Evolutionary conservation across 2,329 filamentous ascomycete genomes (phyloP).

Genomic region (Ustulina deusta): DNA sequence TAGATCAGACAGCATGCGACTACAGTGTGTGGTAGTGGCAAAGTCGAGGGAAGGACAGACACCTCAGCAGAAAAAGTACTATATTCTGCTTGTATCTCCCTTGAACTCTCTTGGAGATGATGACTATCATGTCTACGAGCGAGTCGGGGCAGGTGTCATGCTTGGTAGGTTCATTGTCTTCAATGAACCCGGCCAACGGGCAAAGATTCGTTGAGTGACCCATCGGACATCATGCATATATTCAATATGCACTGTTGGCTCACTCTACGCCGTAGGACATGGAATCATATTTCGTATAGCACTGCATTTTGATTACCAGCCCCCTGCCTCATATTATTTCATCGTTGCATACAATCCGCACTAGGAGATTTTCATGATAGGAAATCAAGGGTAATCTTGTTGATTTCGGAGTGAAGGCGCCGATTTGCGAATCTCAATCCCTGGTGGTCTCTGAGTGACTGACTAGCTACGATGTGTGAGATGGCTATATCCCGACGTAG

Average conservation of each 20-base stretch:
- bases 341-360: no score
- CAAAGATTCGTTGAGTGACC: not conserved
- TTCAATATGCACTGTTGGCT: not conserved
- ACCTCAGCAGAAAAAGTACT: constrained; percentile 15
- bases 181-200: not conserved
- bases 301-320: not conserved
- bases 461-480: no score
- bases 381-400: no score
- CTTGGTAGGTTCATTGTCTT: constrained; percentile 23
- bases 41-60: constrained; percentile 13
- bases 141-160: constrained; percentile 31
- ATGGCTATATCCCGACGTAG: no score
- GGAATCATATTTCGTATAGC: not conserved
- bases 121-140: constrained; percentile 9
- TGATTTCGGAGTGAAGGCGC: no score
- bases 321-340: not conserved
- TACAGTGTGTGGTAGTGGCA: constrained; percentile 28
- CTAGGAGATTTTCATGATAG: no score
- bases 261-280: not conserved
- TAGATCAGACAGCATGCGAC: not conserved
- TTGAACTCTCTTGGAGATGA: not conserved
- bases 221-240: not conserved
- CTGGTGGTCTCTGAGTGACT: not conserved
- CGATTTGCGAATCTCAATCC: no score
- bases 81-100: constrained; percentile 28